These are phyloP conservation scores for Trichophyton verrucosum DNA, from an alignment of 2,329 filamentous ascomycete species.

Conservation along the genomic window DNA sequence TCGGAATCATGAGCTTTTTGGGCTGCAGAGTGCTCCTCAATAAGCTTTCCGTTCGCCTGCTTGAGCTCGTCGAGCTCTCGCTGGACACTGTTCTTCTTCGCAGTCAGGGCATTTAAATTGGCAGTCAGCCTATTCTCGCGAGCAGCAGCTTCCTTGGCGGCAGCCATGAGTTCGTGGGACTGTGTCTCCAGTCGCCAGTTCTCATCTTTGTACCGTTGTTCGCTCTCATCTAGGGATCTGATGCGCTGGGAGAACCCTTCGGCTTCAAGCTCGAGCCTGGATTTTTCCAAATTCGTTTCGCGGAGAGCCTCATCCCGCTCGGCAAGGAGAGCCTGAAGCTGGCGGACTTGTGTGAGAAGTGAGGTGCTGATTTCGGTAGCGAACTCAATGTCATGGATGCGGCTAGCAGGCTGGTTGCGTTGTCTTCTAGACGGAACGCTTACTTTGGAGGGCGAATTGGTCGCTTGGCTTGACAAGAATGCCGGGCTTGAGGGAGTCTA, in stretches of 20 bases:
- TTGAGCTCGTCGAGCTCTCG: constrained; percentile 87
- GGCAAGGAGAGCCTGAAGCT: constrained; percentile 68
- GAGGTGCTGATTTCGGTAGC: constrained; percentile 97
- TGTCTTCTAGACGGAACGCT: constrained; percentile 76
- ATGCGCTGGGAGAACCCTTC: constrained; percentile 69
- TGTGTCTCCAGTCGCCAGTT: constrained; percentile 96
- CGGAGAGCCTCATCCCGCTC: constrained; percentile 83
- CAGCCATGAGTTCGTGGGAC: constrained; percentile 66
- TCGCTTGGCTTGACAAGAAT: constrained; percentile 72
- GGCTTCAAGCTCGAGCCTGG: constrained; percentile 67
- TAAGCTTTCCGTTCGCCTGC: constrained; percentile 61
- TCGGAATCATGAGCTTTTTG: constrained; percentile 84
- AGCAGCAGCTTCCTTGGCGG: constrained; percentile 63
- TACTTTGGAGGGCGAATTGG: constrained; percentile 78
- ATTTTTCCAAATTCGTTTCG: constrained; percentile 59
- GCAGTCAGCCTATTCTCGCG: constrained; percentile 72
- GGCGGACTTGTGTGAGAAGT: constrained; percentile 82
- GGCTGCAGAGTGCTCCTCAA: constrained; percentile 63
- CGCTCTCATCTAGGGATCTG: constrained; percentile 76
- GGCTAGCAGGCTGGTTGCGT: constrained; percentile 75
- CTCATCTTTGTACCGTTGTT: constrained; percentile 93
- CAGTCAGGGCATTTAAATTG: constrained; percentile 53
- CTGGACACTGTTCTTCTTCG: constrained; percentile 66
- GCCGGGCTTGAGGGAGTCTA: constrained; percentile 60
- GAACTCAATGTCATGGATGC: constrained; percentile 92